Percentiles rank a stretch among this genome's conserved stretches.
Evolutionary conservation across 352 stramenopile species (phyloP).

Genomic region (Phytophthora hibernalis): DNA sequence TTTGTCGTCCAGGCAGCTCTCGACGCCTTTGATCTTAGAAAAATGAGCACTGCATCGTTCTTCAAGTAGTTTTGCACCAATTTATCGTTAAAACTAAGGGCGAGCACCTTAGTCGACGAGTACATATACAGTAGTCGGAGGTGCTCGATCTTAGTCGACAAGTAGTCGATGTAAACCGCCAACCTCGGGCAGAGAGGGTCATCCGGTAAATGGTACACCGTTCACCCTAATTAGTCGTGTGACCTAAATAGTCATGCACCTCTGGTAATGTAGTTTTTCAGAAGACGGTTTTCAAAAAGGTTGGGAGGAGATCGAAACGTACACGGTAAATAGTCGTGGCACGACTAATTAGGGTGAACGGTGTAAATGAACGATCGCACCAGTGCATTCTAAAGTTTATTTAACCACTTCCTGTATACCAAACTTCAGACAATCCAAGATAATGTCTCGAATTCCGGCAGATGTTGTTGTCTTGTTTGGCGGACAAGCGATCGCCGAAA

Average conservation of each 20-base stretch:
- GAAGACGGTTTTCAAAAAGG: no score
- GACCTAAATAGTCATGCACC: no score
- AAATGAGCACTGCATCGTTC: not conserved
- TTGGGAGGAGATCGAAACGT: no score
- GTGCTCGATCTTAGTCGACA: conserved; percentile 10
- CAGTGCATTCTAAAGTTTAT: not conserved
- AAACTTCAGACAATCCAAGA: not conserved
- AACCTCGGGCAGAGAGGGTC: not conserved
- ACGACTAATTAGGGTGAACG: no score
- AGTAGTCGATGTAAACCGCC: not conserved
- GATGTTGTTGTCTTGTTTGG: no score
- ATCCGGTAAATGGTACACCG: not conserved
- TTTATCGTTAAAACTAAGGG: conserved; percentile 1
- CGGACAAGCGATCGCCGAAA: conserved; percentile 27
- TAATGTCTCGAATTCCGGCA: not conserved
- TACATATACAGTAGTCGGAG: no score
- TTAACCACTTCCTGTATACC: not conserved
- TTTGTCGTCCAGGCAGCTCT: conserved; percentile 1
- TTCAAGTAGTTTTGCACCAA: not conserved
- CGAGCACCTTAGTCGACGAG: not conserved
- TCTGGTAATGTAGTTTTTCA: no score
- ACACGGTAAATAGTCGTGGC: no score
- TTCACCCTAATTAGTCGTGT: no score
- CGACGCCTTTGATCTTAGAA: not conserved
- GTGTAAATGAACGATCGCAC: not conserved